Evolutionary conservation across 805 yeast genomes (phyloP), one percentile per base, ranked within the genome.

Genomic region (Starmerella stellata): DNA sequence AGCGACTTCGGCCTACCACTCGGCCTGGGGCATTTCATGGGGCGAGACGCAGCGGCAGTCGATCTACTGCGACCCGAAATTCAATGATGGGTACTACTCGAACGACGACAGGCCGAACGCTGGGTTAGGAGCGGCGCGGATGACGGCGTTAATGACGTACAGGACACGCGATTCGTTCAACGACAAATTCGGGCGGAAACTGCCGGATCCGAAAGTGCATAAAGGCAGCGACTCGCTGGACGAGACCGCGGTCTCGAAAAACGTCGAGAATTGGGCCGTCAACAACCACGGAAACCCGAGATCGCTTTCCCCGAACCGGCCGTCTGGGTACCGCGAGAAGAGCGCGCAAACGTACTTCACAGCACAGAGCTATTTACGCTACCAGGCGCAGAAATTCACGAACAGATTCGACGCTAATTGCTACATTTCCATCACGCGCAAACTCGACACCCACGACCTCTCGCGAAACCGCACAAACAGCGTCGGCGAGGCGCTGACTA

Each of bases 11-110:
- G 95, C 96, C 0, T 67, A 92, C 52, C 93, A 85, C 33, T 78
- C 93, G 2, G 98, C 98, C 0, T 90, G 98, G 98, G 90, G 96
- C 48, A 90, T 90, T 30, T 80, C 94, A 3, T 90, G 98, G 98
- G 87, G 93, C 39, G 98, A 90, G 55, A 93, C 98, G 2, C 98
- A 90, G 60, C 70, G 98, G 50, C 98, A 90, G 56, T 75, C 93
- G 45, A 82, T 90, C 21, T 90, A 85, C 59, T 77, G 93, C 11
- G 98, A 90, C 56, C 96, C 96, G 8, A 78, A 78, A 53, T 90
- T 83, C 56, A 66, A 70, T 40, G 95, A 85, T 52, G 98, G 98
- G 1, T 83, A 80, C 58, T 87, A 81, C 54, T 61, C 73, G 11
- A 62, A 69, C 24, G 68, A 69, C n/a, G 81, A 76, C 40, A 92